Evolutionary conservation across 2,329 filamentous ascomycete species (phyloP), one percentile per base, ranked within the genome.

Genomic region (Myriosclerotinia scirpicola): DNA sequence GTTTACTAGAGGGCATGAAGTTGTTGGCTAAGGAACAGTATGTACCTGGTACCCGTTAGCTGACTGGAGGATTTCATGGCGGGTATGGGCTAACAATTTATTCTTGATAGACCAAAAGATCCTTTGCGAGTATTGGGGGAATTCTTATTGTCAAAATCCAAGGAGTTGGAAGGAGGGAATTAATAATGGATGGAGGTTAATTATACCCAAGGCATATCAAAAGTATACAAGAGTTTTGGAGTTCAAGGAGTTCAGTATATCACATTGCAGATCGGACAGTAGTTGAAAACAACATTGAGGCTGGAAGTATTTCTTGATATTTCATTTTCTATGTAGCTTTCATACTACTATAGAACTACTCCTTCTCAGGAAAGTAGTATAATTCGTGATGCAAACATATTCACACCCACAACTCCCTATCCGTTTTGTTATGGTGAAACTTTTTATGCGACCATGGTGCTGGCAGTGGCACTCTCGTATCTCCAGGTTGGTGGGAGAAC

Each of bases 381-480:
- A 34, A 30, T 56, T 44, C 38, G 46, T 61, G 48, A 65, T 65
- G 64, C 67, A 70, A 75, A 73, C 64, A 70, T 69, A 60, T 65
- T 68, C 70, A 70, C 68, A 71, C 69, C 72, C 71, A n/a, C 69
- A 74, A 76, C 73, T 75, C 73, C 73, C 66, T 68, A 66, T 72
- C 67, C 56, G 54, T 66, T 62, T 66, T 63, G 14, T 30, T 65
- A 67, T 70, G 30, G 20, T 46, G 40, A 38, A 64, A 68, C 61
- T 52, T 64, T 53, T 67, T 94, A 96, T 82, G 93, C 88, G 81
- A 97, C 93, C 78, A 96, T 85, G 80, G 93, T 96, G 87, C 87
- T 91, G 83, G 94, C 94, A 76, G 94, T 98, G 81, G 94, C 92
- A 81, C 87, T 92, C 91, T 98, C 94, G 88, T 98, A 98, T 86